phyloP scores from a whole-genome alignment of 2,329 filamentous ascomycete species.

The Colletotrichum cereale region DNA sequence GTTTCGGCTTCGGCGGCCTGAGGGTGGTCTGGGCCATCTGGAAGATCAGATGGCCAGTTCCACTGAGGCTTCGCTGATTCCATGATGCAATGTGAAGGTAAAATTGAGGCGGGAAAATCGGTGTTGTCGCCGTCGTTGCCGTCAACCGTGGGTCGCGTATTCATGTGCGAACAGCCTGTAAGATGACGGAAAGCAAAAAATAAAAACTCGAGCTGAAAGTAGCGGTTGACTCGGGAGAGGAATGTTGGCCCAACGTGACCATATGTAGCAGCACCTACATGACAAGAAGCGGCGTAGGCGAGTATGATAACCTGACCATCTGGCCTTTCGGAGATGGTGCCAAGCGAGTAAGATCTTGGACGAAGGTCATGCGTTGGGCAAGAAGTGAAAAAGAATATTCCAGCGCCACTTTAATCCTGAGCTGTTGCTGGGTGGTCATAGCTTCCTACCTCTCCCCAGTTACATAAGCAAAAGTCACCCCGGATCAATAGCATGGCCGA shows the following conservation, averaged over 20 bases:
- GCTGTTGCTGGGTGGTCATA: conserved; percentile 33
- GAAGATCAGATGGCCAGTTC: conserved; percentile 33
- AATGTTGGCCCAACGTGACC: conserved; percentile 22
- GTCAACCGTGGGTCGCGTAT: too few relatives aligned
- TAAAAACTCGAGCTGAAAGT: conserved; percentile 5
- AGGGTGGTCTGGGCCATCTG: conserved; percentile 1
- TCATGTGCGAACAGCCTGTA: too few relatives aligned
- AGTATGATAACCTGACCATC: conserved; percentile 14
- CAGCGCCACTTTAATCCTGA: conserved; percentile 39
- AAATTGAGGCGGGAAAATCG: too few relatives aligned
- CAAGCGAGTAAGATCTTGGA: conserved; percentile 9
- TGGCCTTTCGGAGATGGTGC: conserved; percentile 28
- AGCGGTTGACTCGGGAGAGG: neutral
- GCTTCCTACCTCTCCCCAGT: neutral
- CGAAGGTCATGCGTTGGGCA: neutral
- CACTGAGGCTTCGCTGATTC: conserved; percentile 30
- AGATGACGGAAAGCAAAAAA: neutral
- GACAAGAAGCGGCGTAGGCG: conserved; percentile 14
- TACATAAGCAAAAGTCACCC: conserved; percentile 2
- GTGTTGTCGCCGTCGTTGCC: too few relatives aligned
- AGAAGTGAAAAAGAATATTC: conserved; percentile 34
- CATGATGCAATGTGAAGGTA: neutral
- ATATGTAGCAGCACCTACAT: conserved; percentile 34
- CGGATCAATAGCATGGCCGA: conserved; percentile 25
- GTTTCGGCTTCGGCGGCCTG: conserved; percentile 17